Evolutionary conservation across 768 basidiomycete genomes (phyloP), one percentile per base, ranked within the genome.

Genomic region (Peribolospora baueri): DNA sequence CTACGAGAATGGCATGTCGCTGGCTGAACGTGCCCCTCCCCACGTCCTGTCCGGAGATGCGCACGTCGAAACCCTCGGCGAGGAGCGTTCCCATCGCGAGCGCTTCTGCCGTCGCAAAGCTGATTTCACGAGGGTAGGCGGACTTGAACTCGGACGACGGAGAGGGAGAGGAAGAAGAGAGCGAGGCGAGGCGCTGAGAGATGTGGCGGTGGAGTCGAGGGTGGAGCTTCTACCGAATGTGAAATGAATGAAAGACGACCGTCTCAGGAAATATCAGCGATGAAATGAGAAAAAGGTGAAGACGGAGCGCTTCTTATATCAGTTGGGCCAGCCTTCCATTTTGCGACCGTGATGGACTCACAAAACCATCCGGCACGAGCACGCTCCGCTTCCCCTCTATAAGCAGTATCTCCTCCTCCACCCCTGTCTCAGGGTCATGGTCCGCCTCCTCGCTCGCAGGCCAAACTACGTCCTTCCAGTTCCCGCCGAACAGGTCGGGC

Each of bases 11-110:
- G 0, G 86, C 86, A 66, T 91, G 88, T 5, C 78, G 77, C 43
- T 50, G 48, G 8, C 41, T 57, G 53, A 56, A 59, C 13, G 57
- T 63, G 38, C 54, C 52, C 54, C 51, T 67, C 0, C 87, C 88
- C 0, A 88, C 84, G 64, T 91, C 88, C 66, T 93, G 88, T 5
- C 88, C 88, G 2, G 85, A 87, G 41, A 93, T 84, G 11, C 87
- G 76, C 7, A 93, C 74, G 63, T 90, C 82, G 58, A 72, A 77
- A 1, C 84, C 84, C 53, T 85, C 81, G 2, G 76, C 68, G 78
- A 91, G 76, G 42, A 91, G 71, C 2, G 84, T 78, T 0, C 88
- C 88, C 61, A 88, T 84, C 0, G 88, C 87, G 66, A 93, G 67
- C 0, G 84, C 82, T 71, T 93, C 88, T 4, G 84, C 87, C 47